phyloP scores from a whole-genome alignment of 1,139 yeast species.

The Schwanniomyces etchellsii region DNA sequence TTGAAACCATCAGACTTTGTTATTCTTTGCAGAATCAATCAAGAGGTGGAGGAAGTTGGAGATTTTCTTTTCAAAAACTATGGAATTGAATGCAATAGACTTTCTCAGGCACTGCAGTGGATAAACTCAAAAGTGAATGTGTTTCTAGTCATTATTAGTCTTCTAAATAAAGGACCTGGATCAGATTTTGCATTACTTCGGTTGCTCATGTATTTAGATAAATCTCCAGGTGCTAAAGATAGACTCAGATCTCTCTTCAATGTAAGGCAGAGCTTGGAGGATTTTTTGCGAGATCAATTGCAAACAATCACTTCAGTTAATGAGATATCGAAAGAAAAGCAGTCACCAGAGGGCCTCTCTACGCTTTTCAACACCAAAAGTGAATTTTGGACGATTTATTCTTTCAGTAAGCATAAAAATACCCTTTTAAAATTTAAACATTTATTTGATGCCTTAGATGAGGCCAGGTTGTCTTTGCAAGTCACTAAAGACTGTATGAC shows the following conservation, averaged over 20 bases:
- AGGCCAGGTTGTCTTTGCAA: not conserved
- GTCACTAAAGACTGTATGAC: not conserved
- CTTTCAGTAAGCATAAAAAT: constrained; percentile 1
- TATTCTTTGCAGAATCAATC: constrained; percentile 49
- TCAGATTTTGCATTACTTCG: constrained; percentile 30
- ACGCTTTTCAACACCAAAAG: not conserved
- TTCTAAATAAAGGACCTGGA: constrained; percentile 26
- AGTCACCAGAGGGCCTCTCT: not conserved
- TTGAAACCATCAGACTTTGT: constrained; percentile 49
- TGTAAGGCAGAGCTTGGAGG: constrained; percentile 11
- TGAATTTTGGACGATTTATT: constrained; percentile 3
- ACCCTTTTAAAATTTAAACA: constrained; percentile 1
- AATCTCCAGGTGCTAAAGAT: constrained; percentile 14
- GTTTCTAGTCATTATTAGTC: constrained; percentile 45
- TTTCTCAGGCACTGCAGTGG: constrained; percentile 52
- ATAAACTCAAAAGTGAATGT: constrained; percentile 42
- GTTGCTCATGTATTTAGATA: constrained; percentile 23
- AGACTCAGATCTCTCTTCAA: constrained; percentile 25
- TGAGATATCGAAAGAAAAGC: not conserved
- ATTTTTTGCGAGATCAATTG: constrained; percentile 8
- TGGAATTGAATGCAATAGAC: constrained; percentile 39
- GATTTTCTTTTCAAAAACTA: constrained; percentile 27
- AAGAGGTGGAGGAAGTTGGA: constrained; percentile 43
- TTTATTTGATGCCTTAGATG: constrained; percentile 1
- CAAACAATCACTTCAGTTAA: not conserved